Evolutionary conservation across 768 basidiomycete species (phyloP).

Genomic region (Termitomyces sp.): DNA sequence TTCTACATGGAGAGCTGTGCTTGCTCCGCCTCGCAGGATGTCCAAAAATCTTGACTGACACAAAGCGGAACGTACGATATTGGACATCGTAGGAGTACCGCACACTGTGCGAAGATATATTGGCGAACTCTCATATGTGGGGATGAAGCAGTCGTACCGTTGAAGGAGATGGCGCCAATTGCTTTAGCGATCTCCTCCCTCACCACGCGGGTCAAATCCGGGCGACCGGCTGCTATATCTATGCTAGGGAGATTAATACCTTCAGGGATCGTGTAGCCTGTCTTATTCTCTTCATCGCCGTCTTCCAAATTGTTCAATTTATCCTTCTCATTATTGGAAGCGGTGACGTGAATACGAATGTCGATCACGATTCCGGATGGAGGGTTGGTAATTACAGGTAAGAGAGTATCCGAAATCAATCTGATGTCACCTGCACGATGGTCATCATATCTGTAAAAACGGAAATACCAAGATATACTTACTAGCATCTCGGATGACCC

Average conservation of each 20-base stretch:
- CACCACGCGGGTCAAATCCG: constrained; percentile 33
- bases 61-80: constrained; percentile 32
- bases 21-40: constrained; percentile 38
- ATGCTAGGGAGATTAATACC: constrained; percentile 13
- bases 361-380: constrained; percentile 4
- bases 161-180: constrained; percentile 38
- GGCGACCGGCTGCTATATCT: constrained; percentile 29
- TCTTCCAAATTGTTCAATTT: not conserved
- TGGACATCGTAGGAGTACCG: constrained; percentile 35
- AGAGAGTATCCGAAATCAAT: constrained; percentile 24
- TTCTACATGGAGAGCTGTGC: constrained; percentile 40
- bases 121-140: not conserved
- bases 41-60: constrained; percentile 29
- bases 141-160: constrained; percentile 27
- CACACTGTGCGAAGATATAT: constrained; percentile 32
- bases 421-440: constrained; percentile 18
- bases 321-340: constrained; percentile 2
- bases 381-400: constrained; percentile 5
- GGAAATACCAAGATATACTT: constrained; percentile 16
- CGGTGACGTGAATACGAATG: constrained; percentile 16
- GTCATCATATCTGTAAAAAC: not conserved
- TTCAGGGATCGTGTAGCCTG: not conserved
- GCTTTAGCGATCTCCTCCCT: constrained; percentile 27
- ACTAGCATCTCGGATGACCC: constrained; percentile 36
- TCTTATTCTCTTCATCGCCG: constrained; percentile 10